A percentile compares a stretch with the other conserved stretches of the same genome.
These are phyloP conservation scores for Asterochloris sp. DNA, from an alignment of 139 green algal genomes.

Conservation along the genomic window DNA sequence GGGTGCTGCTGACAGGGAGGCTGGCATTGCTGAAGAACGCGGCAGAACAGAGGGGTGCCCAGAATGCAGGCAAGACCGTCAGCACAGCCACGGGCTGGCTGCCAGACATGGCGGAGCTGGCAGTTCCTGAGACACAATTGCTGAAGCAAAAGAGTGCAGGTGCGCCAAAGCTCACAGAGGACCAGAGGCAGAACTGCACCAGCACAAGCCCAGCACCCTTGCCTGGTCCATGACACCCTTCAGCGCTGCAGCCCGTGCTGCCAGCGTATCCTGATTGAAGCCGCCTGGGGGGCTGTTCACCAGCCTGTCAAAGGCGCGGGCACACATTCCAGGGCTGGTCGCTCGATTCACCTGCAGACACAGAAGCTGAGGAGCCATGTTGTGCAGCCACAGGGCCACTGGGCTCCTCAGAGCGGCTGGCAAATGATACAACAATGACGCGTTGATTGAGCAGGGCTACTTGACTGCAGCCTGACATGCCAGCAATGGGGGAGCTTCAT, in stretches of 20 bases:
- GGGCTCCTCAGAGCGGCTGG: too few relatives aligned
- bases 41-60: too few relatives aligned
- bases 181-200: not conserved
- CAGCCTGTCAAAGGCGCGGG: conserved; percentile 2
- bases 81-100: not conserved
- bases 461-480: too few relatives aligned
- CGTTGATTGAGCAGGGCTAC: too few relatives aligned
- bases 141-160: not conserved
- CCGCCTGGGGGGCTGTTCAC: not conserved
- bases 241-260: conserved; percentile 3
- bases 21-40: too few relatives aligned
- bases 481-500: too few relatives aligned
- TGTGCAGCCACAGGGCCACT: too few relatives aligned
- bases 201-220: not conserved
- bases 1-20: not conserved
- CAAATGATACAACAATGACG: too few relatives aligned
- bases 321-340: conserved; percentile 3
- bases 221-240: conserved; percentile 1
- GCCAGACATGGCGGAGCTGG: too few relatives aligned
- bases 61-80: not conserved
- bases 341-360: conserved; percentile 11
- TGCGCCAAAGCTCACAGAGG: not conserved
- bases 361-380: not conserved
- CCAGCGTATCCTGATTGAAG: conserved; percentile 1
- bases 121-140: too few relatives aligned